phyloP scores from a whole-genome alignment of 371 early-diverging fungal genomes.

The Mucor piriformis region DNA sequence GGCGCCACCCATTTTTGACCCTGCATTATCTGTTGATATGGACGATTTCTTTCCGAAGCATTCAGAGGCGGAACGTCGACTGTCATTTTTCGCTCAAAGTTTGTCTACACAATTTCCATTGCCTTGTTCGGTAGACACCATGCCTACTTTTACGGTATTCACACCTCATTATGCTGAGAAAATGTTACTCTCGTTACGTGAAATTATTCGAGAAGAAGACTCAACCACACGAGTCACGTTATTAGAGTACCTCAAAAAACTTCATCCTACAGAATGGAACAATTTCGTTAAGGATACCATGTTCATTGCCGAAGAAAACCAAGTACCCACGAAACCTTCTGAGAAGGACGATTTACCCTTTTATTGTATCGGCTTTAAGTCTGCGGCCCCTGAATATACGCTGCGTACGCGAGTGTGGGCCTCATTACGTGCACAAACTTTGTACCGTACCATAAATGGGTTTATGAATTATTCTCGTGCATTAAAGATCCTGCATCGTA shows the following conservation, averaged over 20 bases:
- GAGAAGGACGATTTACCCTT: slow-evolving; percentile 83
- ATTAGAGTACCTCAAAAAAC: slow-evolving; percentile 83
- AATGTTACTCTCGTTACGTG: slow-evolving; percentile 79
- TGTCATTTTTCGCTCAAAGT: slow-evolving; percentile 89
- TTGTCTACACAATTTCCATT: slow-evolving; percentile 80
- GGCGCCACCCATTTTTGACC: slow-evolving; percentile 81
- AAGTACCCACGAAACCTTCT: slow-evolving; percentile 17
- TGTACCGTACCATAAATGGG: slow-evolving; percentile 88
- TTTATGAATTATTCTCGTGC: slow-evolving; percentile 92
- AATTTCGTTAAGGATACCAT: slow-evolving; percentile 92
- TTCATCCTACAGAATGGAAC: slow-evolving; percentile 86
- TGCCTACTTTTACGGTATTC: slow-evolving; percentile 91
- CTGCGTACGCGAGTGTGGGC: slow-evolving; percentile 91
- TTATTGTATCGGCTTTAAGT: slow-evolving; percentile 85
- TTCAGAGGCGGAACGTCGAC: slow-evolving; percentile 83
- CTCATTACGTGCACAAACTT: slow-evolving; percentile 85
- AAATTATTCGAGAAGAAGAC: slow-evolving; percentile 88
- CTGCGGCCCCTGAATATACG: slow-evolving; percentile 83
- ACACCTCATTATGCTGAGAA: slow-evolving; percentile 92
- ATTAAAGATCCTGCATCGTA: slow-evolving; percentile 77
- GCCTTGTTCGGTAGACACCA: slow-evolving; percentile 78
- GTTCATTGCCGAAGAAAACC: slow-evolving; percentile 72
- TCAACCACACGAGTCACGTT: slow-evolving; percentile 80
- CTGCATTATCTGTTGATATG: slow-evolving; percentile 57
- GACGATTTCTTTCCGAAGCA: slow-evolving; percentile 73